These are phyloP conservation scores for Graphilbum ipis-grandicollis DNA, from an alignment of 2,329 filamentous ascomycete genomes.

Conservation along the genomic window DNA sequence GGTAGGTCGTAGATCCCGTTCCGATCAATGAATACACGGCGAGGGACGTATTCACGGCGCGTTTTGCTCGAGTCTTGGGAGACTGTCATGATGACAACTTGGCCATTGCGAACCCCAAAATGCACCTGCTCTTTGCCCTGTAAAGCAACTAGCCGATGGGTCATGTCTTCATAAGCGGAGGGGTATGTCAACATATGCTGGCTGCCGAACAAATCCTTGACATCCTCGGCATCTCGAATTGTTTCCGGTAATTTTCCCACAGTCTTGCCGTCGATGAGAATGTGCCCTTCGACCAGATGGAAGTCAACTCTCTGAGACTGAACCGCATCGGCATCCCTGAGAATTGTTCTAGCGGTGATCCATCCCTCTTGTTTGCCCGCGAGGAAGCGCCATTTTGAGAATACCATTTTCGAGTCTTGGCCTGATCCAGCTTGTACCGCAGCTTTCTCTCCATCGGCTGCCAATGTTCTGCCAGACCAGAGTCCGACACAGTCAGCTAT, in stretches of 20 bases:
- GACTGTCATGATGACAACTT: slow-evolving; percentile 19
- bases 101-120: slow-evolving; percentile 26
- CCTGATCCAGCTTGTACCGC: too few species aligned
- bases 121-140: slow-evolving; percentile 28
- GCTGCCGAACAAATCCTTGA: slow-evolving; percentile 35
- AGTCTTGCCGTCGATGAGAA: slow-evolving; percentile 19
- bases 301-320: slow-evolving; percentile 14
- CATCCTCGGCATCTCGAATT: slow-evolving; percentile 22
- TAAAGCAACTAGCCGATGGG: slow-evolving; percentile 21
- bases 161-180: slow-evolving; percentile 34
- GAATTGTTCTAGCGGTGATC: not conserved
- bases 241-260: slow-evolving; percentile 30
- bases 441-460: too few species aligned
- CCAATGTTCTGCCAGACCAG: not conserved
- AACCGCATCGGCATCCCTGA: not conserved
- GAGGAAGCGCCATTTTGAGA: not conserved
- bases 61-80: too few species aligned
- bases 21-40: not conserved
- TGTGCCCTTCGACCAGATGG: slow-evolving; percentile 17
- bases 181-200: slow-evolving; percentile 32
- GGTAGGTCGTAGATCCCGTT: slow-evolving; percentile 34
- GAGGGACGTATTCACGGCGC: slow-evolving; percentile 4
- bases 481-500: slow-evolving; percentile 1
- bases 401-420: not conserved
- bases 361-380: not conserved